Evolutionary conservation across 345 rosid species (phyloP).

Genomic region (Rhodomyrtus tomentosa): DNA sequence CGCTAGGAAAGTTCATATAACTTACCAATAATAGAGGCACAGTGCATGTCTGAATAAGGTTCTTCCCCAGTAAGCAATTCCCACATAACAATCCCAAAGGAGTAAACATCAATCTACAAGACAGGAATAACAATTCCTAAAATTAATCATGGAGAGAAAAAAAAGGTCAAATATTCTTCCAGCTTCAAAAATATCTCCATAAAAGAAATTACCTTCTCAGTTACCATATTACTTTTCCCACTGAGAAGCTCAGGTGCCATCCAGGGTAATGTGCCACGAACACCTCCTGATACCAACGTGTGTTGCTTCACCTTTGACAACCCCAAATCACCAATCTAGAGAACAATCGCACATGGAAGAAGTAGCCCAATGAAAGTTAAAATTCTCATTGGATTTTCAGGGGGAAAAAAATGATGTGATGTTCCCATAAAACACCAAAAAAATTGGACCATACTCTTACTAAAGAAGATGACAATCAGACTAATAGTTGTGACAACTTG

Average conservation of each 20-base stretch:
- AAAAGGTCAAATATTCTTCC: background rate
- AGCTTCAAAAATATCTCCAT: background rate
- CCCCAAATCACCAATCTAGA: slow-evolving; percentile 95
- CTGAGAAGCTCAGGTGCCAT: slow-evolving; percentile 99
- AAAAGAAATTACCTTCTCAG: slow-evolving; percentile 65
- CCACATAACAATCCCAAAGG: slow-evolving; percentile 98
- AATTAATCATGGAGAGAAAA: background rate
- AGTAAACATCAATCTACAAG: slow-evolving; percentile 88
- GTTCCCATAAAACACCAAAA: background rate
- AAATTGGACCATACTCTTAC: background rate
- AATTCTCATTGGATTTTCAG: background rate
- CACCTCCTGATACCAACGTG: slow-evolving; percentile 95
- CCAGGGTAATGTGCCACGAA: slow-evolving; percentile 99
- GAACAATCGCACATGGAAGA: background rate
- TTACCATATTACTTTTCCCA: slow-evolving; percentile 93
- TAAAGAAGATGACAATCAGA: background rate
- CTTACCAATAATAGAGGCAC: slow-evolving; percentile 95
- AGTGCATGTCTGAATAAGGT: slow-evolving; percentile 88
- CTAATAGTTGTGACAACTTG: background rate
- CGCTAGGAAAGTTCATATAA: background rate
- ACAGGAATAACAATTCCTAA: background rate
- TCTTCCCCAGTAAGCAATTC: slow-evolving; percentile 94
- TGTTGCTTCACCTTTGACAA: slow-evolving; percentile 92
- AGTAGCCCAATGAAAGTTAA: background rate
- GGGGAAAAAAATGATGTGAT: background rate